Evolutionary conservation across 495 filamentous ascomycete genomes (phyloP).

Genomic region (Chaetomium tenue): DNA sequence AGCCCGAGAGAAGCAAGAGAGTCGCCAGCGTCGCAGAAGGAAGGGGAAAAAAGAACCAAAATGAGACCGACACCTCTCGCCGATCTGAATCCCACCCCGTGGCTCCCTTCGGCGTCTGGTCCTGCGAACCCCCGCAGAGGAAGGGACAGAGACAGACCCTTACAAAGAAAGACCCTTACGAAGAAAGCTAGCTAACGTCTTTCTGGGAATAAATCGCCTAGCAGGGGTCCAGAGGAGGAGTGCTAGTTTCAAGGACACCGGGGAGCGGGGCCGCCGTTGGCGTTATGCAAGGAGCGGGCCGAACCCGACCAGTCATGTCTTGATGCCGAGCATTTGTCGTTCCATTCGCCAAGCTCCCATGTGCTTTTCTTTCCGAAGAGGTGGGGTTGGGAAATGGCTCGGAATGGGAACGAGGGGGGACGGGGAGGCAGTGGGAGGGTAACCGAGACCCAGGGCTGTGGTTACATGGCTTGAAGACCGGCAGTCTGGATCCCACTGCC

Average conservation of each 20-base stretch:
- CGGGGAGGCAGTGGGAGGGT: no score
- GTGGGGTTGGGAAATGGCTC: not conserved
- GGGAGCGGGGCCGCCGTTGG: slow-evolving; percentile 1
- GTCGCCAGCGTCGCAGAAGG: not conserved
- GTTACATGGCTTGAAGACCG: not conserved
- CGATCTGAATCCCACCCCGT: not conserved
- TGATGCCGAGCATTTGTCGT: not conserved
- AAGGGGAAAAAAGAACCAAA: not conserved
- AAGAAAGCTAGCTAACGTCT: not conserved
- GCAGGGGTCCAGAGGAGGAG: not conserved
- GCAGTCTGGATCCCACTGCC: no score
- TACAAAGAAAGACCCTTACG: not conserved
- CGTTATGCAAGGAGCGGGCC: not conserved
- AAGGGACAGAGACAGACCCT: not conserved
- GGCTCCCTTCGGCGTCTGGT: not conserved
- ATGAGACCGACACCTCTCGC: not conserved
- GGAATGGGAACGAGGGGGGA: no score
- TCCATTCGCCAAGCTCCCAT: not conserved
- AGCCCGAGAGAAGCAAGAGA: not conserved
- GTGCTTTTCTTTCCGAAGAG: not conserved
- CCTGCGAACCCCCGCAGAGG: not conserved
- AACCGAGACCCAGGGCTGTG: not conserved
- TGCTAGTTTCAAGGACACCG: not conserved
- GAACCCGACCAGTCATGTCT: not conserved
- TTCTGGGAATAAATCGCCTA: not conserved